phyloP scores from a whole-genome alignment of 352 stramenopile species.

The Phytophthora palmivora region DNA sequence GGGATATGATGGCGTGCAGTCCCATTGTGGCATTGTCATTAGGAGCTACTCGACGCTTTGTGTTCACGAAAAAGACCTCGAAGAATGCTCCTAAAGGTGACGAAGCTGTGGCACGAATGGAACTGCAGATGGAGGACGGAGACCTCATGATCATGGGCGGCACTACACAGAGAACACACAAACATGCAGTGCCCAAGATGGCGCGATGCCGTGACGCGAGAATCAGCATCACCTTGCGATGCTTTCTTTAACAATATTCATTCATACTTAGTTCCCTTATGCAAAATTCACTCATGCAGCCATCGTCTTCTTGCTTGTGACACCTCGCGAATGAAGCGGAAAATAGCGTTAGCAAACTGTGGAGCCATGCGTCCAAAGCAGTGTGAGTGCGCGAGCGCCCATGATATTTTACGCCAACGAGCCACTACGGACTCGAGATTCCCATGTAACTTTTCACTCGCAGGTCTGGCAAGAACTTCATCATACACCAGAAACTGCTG shows the following conservation, averaged over 20 bases:
- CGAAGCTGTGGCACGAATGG: conserved; percentile 32
- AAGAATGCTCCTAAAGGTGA: conserved; percentile 18
- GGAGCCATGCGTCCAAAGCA: conserved; percentile 55
- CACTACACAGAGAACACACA: conserved; percentile 77
- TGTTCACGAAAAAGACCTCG: conserved; percentile 56
- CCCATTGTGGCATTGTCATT: conserved; percentile 80
- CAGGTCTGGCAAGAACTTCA: conserved; percentile 37
- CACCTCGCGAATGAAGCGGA: conserved; percentile 39
- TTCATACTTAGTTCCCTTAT: conserved; percentile 21
- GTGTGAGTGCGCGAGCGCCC: conserved; percentile 59
- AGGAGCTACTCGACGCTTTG: conserved; percentile 71
- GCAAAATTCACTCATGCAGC: conserved; percentile 17
- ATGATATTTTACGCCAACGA: conserved; percentile 65
- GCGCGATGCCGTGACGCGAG: conserved; percentile 45
- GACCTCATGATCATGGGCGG: conserved; percentile 88
- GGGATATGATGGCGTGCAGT: conserved; percentile 48
- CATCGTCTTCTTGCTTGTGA: conserved; percentile 13
- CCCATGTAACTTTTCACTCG: conserved; percentile 32
- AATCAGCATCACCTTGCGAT: conserved; percentile 63
- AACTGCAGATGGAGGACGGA: conserved; percentile 69
- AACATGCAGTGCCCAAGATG: conserved; percentile 85
- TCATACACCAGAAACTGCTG: conserved; percentile 66
- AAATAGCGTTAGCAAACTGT: conserved; percentile 47
- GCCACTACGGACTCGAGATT: conserved; percentile 46
- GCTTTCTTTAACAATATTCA: conserved; percentile 41